Evolutionary conservation across 345 rosid genomes (phyloP), one percentile per base, ranked within the genome.

Genomic region (Hibiscus trionum): DNA sequence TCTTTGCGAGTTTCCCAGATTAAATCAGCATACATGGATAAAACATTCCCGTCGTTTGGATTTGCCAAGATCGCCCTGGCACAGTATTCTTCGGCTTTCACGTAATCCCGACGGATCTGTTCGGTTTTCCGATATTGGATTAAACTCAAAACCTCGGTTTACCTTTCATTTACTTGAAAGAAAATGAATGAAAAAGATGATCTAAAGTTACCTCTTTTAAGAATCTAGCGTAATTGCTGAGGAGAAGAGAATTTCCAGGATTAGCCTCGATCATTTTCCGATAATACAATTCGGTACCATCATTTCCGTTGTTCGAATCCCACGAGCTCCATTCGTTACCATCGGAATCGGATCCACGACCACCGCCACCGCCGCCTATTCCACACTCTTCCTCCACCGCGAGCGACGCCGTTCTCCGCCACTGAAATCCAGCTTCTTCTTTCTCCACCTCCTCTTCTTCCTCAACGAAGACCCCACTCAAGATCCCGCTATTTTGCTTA

Each of bases 1-100:
- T 95, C 96, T 78, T 88, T 84, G 9, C 84, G 88, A n/a, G 80
- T 78, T 49, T 80, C 82, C 98, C 99, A 92, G 42, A 92, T 82
- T 75, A 92, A 78, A 73, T 90, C 98, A 1, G 85, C 99, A 46
- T 85, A 92, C 97, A 90, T 86, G 0, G 97, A 93, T 15, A 95
- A 66, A 78, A 81, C 83, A 80, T 84, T 82, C 17, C 93, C 97
- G 72, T 95, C 97, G 27, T 76, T 82, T n/a, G 88, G 94, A 69
- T 77, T 88, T 42, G 70, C 82, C 65, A 92, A 61, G 65, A 95
- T 85, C 17, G 99, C 97, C 79, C 96, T 89, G 17, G 83, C 90
- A 37, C 89, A 95, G 71, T 89, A 92, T 76, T 92, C 96, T 76
- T 95, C 97, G 14, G 97, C 93, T 80, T 83, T 95, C 60, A 26